Evolutionary conservation across 108 stramenopile species (phyloP).

Genomic region (Skeletonema grethae): DNA sequence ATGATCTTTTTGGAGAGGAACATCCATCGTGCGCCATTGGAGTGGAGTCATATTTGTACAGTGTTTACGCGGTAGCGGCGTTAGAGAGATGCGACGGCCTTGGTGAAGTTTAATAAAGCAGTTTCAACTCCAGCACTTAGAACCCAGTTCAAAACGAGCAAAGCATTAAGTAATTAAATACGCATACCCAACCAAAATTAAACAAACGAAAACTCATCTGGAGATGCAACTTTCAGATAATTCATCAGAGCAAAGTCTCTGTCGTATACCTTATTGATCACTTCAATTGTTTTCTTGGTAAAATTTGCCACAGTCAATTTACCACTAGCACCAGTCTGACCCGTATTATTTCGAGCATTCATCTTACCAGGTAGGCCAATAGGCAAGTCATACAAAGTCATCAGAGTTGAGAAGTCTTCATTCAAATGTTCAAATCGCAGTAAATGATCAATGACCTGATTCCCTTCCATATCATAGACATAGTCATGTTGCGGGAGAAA

Average conservation of each 20-base stretch:
- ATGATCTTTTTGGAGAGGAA: too few species aligned
- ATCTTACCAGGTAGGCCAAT: neutral
- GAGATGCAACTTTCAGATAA: slow-evolving; percentile 1
- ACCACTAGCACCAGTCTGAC: neutral
- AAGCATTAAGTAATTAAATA: neutral
- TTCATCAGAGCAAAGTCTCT: neutral
- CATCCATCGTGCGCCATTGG: too few species aligned
- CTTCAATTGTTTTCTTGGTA: slow-evolving; percentile 1
- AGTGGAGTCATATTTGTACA: too few species aligned
- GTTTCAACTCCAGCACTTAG: neutral
- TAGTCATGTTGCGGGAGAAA: slow-evolving; percentile 8
- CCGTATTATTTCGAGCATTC: neutral
- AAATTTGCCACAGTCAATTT: neutral
- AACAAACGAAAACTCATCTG: neutral
- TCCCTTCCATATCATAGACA: slow-evolving; percentile 4
- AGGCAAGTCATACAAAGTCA: neutral
- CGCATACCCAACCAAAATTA: too few species aligned
- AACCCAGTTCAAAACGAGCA: slow-evolving; percentile 12
- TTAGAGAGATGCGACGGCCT: too few species aligned
- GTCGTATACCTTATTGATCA: slow-evolving; percentile 7
- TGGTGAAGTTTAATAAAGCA: too few species aligned
- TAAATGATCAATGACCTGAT: slow-evolving; percentile 7
- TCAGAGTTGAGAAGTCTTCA: neutral
- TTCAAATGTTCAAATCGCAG: slow-evolving; percentile 6
- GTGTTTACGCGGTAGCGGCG: too few species aligned